Evolutionary conservation across 1,284 basidiomycete species (phyloP).

Genomic region (Mycena sp.): DNA sequence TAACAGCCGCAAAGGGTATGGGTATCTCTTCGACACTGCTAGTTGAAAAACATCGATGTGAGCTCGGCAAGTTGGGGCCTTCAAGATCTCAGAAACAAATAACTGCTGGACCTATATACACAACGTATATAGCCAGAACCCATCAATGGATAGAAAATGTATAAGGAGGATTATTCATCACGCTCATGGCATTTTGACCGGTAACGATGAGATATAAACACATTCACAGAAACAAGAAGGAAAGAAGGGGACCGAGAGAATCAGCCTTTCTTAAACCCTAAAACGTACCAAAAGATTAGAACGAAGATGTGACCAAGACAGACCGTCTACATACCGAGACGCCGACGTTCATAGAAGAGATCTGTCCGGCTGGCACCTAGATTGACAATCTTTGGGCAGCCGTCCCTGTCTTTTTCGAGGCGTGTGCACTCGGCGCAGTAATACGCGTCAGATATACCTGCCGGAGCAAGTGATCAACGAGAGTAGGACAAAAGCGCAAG

Average conservation of each 20-base stretch:
- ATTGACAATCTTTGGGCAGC: constrained; percentile 99
- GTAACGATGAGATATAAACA: too few species aligned
- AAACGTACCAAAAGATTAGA: not conserved
- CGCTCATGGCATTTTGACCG: too few species aligned
- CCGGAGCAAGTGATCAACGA: not conserved
- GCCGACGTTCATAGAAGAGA: constrained; percentile 87
- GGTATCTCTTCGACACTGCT: too few species aligned
- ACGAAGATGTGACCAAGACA: not conserved
- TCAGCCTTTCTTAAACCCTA: constrained; percentile 22
- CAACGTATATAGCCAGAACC: too few species aligned
- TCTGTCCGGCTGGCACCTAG: constrained; percentile 91
- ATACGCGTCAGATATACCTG: constrained; percentile 97
- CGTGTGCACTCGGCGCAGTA: constrained; percentile 97
- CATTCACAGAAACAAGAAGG: not conserved
- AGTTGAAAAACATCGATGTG: too few species aligned
- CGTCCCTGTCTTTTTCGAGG: constrained; percentile 97
- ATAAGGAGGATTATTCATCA: too few species aligned
- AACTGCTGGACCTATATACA: too few species aligned
- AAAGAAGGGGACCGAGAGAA: not conserved
- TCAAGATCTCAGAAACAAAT: too few species aligned
- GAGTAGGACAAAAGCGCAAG: not conserved
- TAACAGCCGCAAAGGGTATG: too few species aligned
- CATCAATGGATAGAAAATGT: not conserved
- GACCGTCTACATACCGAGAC: constrained; percentile 62
- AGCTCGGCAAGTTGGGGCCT: too few species aligned